These are phyloP conservation scores for Scedosporium dehoogii DNA, from an alignment of 2,329 filamentous ascomycete species.

Conservation along the genomic window DNA sequence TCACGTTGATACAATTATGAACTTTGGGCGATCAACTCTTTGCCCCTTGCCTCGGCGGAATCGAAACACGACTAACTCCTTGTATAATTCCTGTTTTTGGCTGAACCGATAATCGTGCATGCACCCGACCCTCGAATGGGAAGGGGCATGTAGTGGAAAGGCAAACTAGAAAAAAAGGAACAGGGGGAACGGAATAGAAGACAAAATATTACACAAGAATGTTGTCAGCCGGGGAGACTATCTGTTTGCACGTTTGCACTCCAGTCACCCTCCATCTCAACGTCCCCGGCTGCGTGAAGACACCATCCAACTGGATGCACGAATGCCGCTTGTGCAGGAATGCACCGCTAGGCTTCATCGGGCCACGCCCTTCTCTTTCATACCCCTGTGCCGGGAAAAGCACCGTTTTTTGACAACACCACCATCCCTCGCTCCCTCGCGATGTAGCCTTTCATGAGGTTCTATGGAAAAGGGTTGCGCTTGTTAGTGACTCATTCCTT, in stretches of 20 bases:
- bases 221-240: not conserved
- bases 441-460: slow-evolving; percentile 97
- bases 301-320: not conserved
- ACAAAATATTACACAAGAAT: not conserved
- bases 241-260: not conserved
- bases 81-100: not conserved
- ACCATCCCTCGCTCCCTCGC: slow-evolving; percentile 81
- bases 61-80: not conserved
- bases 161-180: not conserved
- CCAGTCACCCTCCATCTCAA: not conserved
- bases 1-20: not conserved
- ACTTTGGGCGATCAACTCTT: not conserved
- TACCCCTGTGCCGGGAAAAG: slow-evolving; percentile 83
- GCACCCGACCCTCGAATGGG: not conserved
- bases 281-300: not conserved
- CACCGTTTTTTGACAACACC: slow-evolving; percentile 84
- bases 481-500: slow-evolving; percentile 5
- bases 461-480: slow-evolving; percentile 37
- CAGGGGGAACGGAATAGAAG: not conserved
- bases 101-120: not conserved
- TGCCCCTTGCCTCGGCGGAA: not conserved
- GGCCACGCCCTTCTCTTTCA: slow-evolving; percentile 19
- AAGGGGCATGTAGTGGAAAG: not conserved
- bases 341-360: not conserved
- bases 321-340: not conserved